Evolutionary conservation across 495 filamentous ascomycete species (phyloP), one percentile per base, ranked within the genome.

Genomic region (Penicillium cosmopolitanum): DNA sequence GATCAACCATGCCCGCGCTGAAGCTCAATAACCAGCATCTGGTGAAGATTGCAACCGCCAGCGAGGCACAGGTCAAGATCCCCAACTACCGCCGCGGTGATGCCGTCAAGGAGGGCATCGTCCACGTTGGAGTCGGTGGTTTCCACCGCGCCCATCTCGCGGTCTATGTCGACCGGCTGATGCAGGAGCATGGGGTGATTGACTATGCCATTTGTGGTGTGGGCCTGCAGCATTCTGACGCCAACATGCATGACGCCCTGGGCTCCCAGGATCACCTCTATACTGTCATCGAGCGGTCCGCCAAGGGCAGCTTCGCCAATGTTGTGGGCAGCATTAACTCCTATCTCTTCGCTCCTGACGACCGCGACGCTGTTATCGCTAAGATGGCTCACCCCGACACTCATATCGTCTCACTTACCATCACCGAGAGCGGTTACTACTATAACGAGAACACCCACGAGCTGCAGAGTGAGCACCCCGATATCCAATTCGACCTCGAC

Each of bases 401-500:
- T 23, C 75, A 73, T 62, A 81, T 81, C 34, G 78, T 81, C 13
- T 81, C 78, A 19, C 76, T 81, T 57, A 81, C 78, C 61, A 81
- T 81, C 68, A 81, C 78, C 58, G 78, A 81, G 67, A 77, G 76
- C 66, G 78, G 78, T 40, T 81, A 81, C 71, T 80, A 78, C 71
- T 80, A 80, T 66, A 81, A 81, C 61, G 78, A 81, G 63, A 81
- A 81, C 69, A 73, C 77, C 10, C 78, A 81, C 71, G 71, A 81
- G 68, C 71, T 81, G 46, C 70, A 75, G 48, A 66, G 58, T 58
- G 72, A 80, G 51, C 68, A 79, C 61, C 71, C 76, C 16, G 78
- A 81, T 65, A 81, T 81, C 51, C 74, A 76, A 58, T 70, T 63
- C 67, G 78, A 81, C 57, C 71, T 78, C 35, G 58, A 76, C 63